Conservation (phyloP, 352 stramenopile species). For the Pythium phragmiticola region DNA sequence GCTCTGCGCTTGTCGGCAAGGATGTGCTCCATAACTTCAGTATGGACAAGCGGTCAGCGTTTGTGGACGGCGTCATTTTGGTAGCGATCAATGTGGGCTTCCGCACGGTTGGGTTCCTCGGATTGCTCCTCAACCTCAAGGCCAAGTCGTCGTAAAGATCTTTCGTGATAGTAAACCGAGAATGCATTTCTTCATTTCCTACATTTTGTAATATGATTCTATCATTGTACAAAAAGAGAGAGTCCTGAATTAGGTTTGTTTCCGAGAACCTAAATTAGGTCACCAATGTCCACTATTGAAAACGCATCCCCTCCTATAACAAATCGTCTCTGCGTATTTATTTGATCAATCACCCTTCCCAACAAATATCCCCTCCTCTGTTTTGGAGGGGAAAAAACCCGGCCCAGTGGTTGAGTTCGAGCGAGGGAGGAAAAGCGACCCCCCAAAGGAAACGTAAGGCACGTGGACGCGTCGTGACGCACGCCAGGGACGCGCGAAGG, state of each 20-base stretch:
- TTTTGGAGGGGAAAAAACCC: constrained; percentile 5
- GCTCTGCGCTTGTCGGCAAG: constrained; percentile 17
- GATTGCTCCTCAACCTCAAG: constrained; percentile 28
- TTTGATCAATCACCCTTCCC: constrained; percentile 9
- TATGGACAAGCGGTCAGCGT: constrained; percentile 29
- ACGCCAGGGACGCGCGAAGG: background rate
- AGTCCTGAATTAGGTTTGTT: too few species aligned
- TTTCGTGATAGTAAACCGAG: background rate
- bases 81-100: constrained; percentile 37
- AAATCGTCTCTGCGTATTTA: background rate
- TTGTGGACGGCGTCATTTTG: constrained; percentile 33
- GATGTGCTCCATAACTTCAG: constrained; percentile 36
- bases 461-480: background rate
- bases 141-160: constrained; percentile 13
- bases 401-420: background rate
- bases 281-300: background rate
- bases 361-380: constrained; percentile 9
- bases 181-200: constrained; percentile 2
- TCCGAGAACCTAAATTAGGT: background rate
- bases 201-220: background rate
- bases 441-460: constrained; percentile 6
- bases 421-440: too few species aligned
- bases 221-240: too few species aligned
- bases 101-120: constrained; percentile 33
- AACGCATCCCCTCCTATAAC: background rate